A percentile compares a stretch with the other conserved stretches of the same genome.
Evolutionary conservation across 2,329 filamentous ascomycete species (phyloP).

Genomic region (Golovinomyces cichoracearum): DNA sequence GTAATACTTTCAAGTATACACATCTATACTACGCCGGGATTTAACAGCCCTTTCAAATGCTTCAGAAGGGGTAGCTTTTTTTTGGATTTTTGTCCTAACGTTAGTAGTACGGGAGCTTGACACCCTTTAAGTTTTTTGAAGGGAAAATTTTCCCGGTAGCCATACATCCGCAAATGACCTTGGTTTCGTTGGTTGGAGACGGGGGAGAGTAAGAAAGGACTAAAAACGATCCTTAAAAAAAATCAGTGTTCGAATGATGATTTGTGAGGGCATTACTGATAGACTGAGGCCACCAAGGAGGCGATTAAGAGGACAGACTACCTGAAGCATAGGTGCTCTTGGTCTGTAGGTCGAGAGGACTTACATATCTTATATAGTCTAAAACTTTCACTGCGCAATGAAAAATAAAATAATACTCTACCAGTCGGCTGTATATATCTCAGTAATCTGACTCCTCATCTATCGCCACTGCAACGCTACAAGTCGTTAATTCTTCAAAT

Average conservation of each 20-base stretch:
- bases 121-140: neutral
- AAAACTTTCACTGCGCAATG: neutral
- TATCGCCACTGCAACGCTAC: too few relatives aligned
- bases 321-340: too few relatives aligned
- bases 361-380: neutral
- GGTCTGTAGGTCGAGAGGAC: too few relatives aligned
- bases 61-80: neutral
- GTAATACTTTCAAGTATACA: neutral
- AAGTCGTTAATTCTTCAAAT: neutral
- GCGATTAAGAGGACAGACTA: too few relatives aligned
- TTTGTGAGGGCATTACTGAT: neutral
- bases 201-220: neutral
- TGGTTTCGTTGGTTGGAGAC: neutral
- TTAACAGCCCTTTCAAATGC: too few relatives aligned
- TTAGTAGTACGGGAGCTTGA: neutral
- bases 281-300: too few relatives aligned
- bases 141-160: neutral
- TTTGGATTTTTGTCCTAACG: neutral
- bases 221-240: neutral
- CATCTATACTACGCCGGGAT: too few relatives aligned
- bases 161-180: neutral
- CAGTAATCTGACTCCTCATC: too few relatives aligned
- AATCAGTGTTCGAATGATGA: neutral
- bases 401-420: neutral
- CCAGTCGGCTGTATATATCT: too few relatives aligned